phyloP scores from a whole-genome alignment of 441 rosid genomes.

The Syzygium malaccense region DNA sequence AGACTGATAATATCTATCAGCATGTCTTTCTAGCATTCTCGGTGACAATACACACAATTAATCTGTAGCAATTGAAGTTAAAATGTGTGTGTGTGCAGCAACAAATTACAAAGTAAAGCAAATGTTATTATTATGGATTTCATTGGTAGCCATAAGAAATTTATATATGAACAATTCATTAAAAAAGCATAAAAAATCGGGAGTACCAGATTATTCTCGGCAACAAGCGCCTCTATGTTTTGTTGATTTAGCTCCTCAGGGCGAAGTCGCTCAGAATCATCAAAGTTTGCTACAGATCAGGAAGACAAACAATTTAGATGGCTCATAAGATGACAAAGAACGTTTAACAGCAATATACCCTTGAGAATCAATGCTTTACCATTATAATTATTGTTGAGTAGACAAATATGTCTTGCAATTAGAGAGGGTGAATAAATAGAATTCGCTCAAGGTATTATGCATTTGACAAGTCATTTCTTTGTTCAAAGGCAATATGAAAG shows the following conservation, averaged over 20 bases:
- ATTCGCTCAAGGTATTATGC: neutral
- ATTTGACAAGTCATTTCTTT: neutral
- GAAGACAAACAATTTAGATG: neutral
- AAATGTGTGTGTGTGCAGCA: neutral
- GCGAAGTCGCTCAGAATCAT: constrained; percentile 83
- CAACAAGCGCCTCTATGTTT: constrained; percentile 95
- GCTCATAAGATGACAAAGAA: neutral
- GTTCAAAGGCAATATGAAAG: neutral
- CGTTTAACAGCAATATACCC: neutral
- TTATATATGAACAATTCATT: neutral
- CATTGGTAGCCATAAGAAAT: neutral
- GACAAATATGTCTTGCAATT: neutral
- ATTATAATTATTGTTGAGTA: neutral
- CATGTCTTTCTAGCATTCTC: neutral
- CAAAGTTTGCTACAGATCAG: constrained; percentile 42
- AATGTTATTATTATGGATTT: neutral
- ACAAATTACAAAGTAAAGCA: neutral
- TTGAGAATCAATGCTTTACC: neutral
- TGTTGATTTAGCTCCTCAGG: constrained; percentile 98
- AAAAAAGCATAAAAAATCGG: neutral
- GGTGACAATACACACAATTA: neutral
- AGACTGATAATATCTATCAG: neutral
- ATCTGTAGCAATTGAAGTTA: neutral
- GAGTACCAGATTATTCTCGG: constrained; percentile 90
- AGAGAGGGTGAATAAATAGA: neutral